Evolutionary conservation across 129 eudicot species (phyloP).

Genomic region (Arctium lappa): DNA sequence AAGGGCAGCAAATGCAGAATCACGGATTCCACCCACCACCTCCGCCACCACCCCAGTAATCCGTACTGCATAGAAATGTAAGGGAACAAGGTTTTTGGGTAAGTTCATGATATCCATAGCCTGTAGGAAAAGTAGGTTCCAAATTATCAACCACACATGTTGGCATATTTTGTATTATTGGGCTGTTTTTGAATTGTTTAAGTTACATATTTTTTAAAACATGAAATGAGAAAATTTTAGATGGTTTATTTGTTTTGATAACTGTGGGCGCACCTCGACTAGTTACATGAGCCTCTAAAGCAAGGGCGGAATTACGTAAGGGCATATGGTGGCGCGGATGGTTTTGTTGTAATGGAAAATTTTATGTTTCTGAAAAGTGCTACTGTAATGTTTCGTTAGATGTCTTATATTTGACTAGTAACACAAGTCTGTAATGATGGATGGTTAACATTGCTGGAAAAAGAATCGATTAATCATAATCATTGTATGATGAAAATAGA

Average conservation of each 20-base stretch:
- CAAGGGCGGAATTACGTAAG: no score
- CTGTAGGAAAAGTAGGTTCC: neutral
- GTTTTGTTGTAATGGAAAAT: no score
- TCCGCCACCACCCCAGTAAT: conserved; percentile 55
- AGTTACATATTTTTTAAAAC: neutral
- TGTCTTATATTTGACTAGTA: no score
- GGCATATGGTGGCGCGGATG: no score
- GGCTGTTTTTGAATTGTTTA: neutral
- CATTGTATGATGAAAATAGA: no score
- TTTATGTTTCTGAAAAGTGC: no score
- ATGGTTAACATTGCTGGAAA: no score
- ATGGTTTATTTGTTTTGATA: neutral
- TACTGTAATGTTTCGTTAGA: no score
- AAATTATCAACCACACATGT: neutral
- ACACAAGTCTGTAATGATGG: no score
- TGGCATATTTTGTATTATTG: neutral
- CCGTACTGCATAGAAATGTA: neutral
- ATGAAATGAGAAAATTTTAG: neutral
- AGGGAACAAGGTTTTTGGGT: neutral
- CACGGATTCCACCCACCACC: conserved; percentile 63
- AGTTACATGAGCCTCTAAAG: no score
- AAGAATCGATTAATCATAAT: no score
- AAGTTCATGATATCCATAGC: neutral
- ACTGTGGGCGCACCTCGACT: no score
- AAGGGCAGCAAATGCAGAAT: conserved; percentile 70